A percentile compares a stretch with the other conserved stretches of the same genome.
These are phyloP conservation scores for Starmerella roubikii DNA, from an alignment of 805 yeast genomes.

Conservation along the genomic window DNA sequence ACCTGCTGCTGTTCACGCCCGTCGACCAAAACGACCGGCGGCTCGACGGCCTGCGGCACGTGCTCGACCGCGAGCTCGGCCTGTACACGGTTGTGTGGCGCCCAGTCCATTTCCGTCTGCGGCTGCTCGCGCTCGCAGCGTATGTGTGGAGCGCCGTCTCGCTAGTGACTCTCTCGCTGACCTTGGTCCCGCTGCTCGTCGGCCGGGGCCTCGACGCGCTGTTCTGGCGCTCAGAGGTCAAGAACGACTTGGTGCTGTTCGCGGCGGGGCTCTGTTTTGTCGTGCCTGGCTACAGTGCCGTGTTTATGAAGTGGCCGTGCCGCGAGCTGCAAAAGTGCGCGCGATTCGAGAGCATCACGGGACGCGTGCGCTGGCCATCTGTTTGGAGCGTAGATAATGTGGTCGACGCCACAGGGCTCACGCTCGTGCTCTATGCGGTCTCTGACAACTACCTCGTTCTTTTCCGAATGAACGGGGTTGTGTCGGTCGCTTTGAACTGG, in stretches of 20 bases:
- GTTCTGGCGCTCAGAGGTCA: background rate
- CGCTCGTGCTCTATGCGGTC: no score
- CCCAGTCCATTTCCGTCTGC: slow-evolving; percentile 59
- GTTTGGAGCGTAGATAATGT: no score
- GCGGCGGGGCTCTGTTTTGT: slow-evolving; percentile 5
- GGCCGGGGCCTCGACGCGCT: slow-evolving; percentile 12
- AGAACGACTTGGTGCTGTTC: slow-evolving; percentile 10
- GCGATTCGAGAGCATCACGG: background rate
- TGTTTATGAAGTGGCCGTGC: slow-evolving; percentile 1
- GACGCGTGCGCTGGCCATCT: no score
- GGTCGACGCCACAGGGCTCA: no score
- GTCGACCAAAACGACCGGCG: slow-evolving; percentile 58
- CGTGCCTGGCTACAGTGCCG: slow-evolving; percentile 6
- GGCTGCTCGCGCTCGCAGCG: slow-evolving; percentile 39
- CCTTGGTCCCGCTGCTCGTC: slow-evolving; percentile 12
- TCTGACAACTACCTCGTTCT: no score
- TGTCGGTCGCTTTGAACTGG: no score
- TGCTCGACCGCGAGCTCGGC: slow-evolving; percentile 30
- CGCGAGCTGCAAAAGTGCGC: slow-evolving; percentile 1
- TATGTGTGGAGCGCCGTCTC: slow-evolving; percentile 31
- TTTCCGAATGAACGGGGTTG: no score
- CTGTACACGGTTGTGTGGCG: slow-evolving; percentile 66
- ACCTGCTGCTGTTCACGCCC: slow-evolving; percentile 58
- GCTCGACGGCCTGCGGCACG: slow-evolving; percentile 29
- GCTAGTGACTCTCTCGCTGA: background rate